phyloP scores from a whole-genome alignment of 169 alveolate species.

The Cryptosporidium andersoni region DNA sequence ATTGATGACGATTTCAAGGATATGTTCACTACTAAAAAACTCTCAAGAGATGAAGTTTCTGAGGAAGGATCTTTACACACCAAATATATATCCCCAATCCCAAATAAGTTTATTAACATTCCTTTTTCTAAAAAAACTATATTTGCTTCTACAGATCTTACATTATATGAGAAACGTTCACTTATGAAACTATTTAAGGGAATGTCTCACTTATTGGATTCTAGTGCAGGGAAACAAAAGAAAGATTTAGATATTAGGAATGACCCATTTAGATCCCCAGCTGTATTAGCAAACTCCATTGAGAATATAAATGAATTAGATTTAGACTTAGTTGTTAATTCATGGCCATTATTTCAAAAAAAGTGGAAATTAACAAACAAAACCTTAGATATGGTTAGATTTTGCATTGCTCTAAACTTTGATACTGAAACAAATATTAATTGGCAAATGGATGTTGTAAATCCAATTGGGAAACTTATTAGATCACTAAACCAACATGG shows the following conservation, averaged over 20 bases:
- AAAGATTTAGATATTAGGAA: slow-evolving; percentile 30
- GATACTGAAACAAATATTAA: not conserved
- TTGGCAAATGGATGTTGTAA: slow-evolving; percentile 30
- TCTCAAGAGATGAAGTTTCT: no score
- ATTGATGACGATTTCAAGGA: not conserved
- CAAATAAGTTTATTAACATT: not conserved
- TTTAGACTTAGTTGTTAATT: not conserved
- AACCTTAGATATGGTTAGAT: slow-evolving; percentile 1
- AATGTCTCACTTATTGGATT: slow-evolving; percentile 24
- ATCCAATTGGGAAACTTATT: slow-evolving; percentile 17
- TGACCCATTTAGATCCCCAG: slow-evolving; percentile 69
- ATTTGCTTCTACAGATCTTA: slow-evolving; percentile 32
- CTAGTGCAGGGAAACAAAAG: slow-evolving; percentile 6
- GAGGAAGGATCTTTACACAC: no score
- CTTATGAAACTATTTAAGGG: slow-evolving; percentile 44
- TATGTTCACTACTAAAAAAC: no score
- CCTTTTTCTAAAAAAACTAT: slow-evolving; percentile 54
- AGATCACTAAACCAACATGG: slow-evolving; percentile 64
- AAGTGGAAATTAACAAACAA: slow-evolving; percentile 35
- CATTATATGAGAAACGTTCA: slow-evolving; percentile 34
- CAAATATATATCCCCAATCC: no score
- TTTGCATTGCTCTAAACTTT: not conserved
- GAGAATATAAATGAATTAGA: not conserved
- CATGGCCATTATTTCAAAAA: slow-evolving; percentile 45
- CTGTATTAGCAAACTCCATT: slow-evolving; percentile 5